Evolutionary conservation across 2,329 filamentous ascomycete species (phyloP), one percentile per base, ranked within the genome.

Genomic region (Clonostachys chloroleuca): DNA sequence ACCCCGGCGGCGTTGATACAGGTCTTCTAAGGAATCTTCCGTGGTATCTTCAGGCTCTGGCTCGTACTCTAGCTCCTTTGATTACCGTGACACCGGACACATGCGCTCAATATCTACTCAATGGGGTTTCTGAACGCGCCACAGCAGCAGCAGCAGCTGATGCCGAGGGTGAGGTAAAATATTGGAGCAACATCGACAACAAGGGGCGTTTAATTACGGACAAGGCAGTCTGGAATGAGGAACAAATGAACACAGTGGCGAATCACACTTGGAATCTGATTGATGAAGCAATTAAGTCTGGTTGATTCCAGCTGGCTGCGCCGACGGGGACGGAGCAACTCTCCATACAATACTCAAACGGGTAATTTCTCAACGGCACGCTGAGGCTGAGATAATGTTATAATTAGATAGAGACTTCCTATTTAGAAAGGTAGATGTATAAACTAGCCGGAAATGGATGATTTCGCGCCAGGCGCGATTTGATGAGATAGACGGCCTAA

Each of bases 1-100:
- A 53, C 12, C 72, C 72, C 0, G 69, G 70, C 3, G 20, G 56
- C 2, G 72, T 75, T 12, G 57, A 58, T 2, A 67, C 70, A 0
- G 58, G 58, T 3, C 30, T 69, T 3, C 17, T 40, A n/a, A 44
- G 49, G 4, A 52, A 56, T 3, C 51, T 72, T 1, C 69, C 68
- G 1, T 56, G 55, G 59, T 59, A 61, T 40, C 12, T 63, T 6
- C 59, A 59, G 8, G n/a, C 52, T 0, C 20, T 50, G 5, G 24
- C 44, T 0, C 40, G 48, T 6, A 43, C 54, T 0, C 6, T 62
- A 13, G 43, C n/a, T 5, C 47, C 42, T 5, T 1, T 67, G 8
- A 4, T 65, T 5, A 53, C 47, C 5, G 51, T 56, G 3, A 54
- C 58, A 1, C 45, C 62, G 0, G 62, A 63, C 0, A 56, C 47